Conservation (phyloP, 768 basidiomycete species). For the Clitopilus hobsonii region DNA sequence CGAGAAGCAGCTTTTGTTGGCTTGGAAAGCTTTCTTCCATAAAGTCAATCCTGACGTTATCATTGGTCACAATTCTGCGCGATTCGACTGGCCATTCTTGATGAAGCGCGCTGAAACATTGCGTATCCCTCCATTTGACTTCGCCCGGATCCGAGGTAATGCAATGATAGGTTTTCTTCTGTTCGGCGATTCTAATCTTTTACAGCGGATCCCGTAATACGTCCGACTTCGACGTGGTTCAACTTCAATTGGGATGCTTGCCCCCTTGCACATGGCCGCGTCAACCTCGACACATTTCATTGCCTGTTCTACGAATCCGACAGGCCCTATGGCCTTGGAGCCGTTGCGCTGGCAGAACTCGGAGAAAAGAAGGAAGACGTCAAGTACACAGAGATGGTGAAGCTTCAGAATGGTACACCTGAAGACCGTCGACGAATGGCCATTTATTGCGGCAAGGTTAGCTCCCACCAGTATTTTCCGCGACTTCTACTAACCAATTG, state of each 20-base stretch:
- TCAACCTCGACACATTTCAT: conserved; percentile 10
- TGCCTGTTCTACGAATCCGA: conserved; percentile 1
- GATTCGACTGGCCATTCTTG: conserved; percentile 13
- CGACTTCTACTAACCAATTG: neutral
- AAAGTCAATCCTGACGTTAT: conserved; percentile 14
- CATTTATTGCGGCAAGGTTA: conserved; percentile 15
- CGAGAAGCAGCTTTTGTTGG: conserved; percentile 6
- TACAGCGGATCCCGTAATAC: neutral
- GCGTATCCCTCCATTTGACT: neutral
- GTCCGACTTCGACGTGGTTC: neutral
- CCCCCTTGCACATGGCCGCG: conserved; percentile 2
- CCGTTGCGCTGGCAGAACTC: conserved; percentile 6
- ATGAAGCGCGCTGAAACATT: conserved; percentile 8
- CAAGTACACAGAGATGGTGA: conserved; percentile 8
- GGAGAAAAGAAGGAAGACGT: conserved; percentile 15
- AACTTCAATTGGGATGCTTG: neutral
- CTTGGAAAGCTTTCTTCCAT: conserved; percentile 11
- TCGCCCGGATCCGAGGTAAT: neutral
- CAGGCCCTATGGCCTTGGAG: conserved; percentile 3
- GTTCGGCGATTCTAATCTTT: neutral
- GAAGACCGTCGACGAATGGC: conserved; percentile 10
- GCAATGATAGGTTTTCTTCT: neutral
- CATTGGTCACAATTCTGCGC: conserved; percentile 12
- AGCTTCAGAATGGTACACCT: conserved; percentile 8
- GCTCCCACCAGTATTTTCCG: neutral